These are phyloP conservation scores for Talaromyces rugulosus DNA, from an alignment of 2,329 filamentous ascomycete genomes.

Conservation along the genomic window DNA sequence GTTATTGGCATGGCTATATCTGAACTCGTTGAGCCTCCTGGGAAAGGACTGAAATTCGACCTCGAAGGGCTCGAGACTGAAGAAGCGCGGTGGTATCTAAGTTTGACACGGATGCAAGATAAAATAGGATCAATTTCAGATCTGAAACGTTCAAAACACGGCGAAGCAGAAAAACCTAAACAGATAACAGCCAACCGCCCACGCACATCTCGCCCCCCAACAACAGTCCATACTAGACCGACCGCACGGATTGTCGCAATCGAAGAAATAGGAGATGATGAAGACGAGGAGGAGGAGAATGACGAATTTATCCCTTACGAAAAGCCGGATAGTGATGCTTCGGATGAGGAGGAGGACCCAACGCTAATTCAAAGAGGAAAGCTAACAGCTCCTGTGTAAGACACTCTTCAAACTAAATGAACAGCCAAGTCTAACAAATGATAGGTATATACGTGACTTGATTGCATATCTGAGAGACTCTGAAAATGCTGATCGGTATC, in stretches of 20 bases:
- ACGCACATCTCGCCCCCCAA: background rate
- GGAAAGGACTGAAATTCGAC: conserved; percentile 75
- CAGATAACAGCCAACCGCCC: conserved; percentile 11
- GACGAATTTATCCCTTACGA: conserved; percentile 71
- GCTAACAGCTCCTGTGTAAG: conserved; percentile 70
- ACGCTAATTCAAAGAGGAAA: conserved; percentile 82
- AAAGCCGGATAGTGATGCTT: conserved; percentile 81
- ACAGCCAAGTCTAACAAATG: background rate
- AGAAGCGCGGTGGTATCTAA: conserved; percentile 73
- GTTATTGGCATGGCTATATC: conserved; percentile 72
- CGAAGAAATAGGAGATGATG: conserved; percentile 61
- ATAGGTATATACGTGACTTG: conserved; percentile 74
- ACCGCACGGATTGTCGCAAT: conserved; percentile 48
- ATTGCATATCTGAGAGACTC: conserved; percentile 73
- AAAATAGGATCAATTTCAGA: conserved; percentile 54
- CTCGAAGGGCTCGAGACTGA: conserved; percentile 70
- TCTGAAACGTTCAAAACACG: conserved; percentile 33
- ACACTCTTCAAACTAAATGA: conserved; percentile 9
- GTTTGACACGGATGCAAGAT: conserved; percentile 61
- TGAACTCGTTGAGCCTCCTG: conserved; percentile 60
- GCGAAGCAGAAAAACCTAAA: conserved; percentile 13
- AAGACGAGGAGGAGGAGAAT: conserved; percentile 50
- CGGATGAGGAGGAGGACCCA: conserved; percentile 91
- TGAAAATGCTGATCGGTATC: conserved; percentile 80
- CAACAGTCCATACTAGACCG: background rate